These are phyloP conservation scores for Flaveria ramosissima DNA, from an alignment of 129 eudicot genomes.

Conservation along the genomic window DNA sequence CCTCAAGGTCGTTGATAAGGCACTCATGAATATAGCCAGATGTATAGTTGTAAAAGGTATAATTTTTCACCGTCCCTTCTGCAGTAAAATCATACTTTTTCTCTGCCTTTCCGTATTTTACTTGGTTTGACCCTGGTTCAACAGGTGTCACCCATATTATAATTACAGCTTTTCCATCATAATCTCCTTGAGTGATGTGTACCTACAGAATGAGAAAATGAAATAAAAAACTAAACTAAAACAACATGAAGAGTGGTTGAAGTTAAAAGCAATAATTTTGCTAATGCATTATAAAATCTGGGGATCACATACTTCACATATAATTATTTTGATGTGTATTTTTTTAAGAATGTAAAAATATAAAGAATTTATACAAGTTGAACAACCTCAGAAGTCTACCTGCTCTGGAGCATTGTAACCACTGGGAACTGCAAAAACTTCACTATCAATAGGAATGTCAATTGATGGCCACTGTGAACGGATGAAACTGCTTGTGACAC, in stretches of 20 bases:
- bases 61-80: constrained; percentile 60
- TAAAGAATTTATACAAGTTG: neutral
- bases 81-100: constrained; percentile 66
- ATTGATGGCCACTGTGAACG: constrained; percentile 83
- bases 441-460: constrained; percentile 88
- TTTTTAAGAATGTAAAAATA: neutral
- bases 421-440: constrained; percentile 67
- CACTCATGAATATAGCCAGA: constrained; percentile 90
- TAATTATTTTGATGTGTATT: neutral
- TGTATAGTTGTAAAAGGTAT: constrained; percentile 71
- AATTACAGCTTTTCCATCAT: constrained; percentile 88
- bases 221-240: neutral
- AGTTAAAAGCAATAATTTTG: neutral
- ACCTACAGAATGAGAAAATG: constrained; percentile 47
- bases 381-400: constrained; percentile 40
- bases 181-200: constrained; percentile 98
- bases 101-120: constrained; percentile 73
- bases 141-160: constrained; percentile 88
- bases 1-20: constrained; percentile 74
- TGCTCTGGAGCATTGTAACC: constrained; percentile 95
- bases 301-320: neutral
- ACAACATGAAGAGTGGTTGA: neutral
- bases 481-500: constrained; percentile 44
- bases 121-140: constrained; percentile 77
- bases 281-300: no score